Conservation (phyloP, 2,329 filamentous ascomycete species). For the Diaporthe velutina region DNA sequence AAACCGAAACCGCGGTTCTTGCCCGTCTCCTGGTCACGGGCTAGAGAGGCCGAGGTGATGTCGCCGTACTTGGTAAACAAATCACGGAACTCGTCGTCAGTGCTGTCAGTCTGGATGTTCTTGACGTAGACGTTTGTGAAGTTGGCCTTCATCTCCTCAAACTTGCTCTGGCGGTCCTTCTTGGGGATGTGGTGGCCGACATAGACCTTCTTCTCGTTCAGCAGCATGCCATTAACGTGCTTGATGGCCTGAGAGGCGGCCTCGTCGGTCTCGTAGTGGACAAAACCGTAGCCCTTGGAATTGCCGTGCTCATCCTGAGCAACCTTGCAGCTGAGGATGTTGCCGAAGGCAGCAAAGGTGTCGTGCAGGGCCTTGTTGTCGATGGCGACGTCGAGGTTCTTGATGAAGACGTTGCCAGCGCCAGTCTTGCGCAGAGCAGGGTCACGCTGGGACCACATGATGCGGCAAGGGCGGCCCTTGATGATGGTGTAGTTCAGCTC, state of each 20-base stretch:
- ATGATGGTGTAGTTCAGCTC: slow-evolving; percentile 99
- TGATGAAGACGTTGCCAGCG: slow-evolving; percentile 99
- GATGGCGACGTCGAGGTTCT: slow-evolving; percentile 98
- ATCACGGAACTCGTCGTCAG: slow-evolving; percentile 93
- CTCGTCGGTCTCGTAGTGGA: slow-evolving; percentile 99
- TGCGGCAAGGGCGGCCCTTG: slow-evolving; percentile 98
- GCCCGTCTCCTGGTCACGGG: slow-evolving; percentile 84
- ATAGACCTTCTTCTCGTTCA: slow-evolving; percentile 99
- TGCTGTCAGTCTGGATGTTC: slow-evolving; percentile 89
- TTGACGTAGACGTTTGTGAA: slow-evolving; percentile 99
- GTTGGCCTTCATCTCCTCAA: slow-evolving; percentile 99
- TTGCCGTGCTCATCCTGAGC: slow-evolving; percentile 96
- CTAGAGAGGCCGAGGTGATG: slow-evolving; percentile 95
- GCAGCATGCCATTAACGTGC: slow-evolving; percentile 98
- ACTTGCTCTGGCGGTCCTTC: slow-evolving; percentile 99
- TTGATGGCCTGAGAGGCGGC: slow-evolving; percentile 97
- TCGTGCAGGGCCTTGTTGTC: slow-evolving; percentile 99
- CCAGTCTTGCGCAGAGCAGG: slow-evolving; percentile 99
- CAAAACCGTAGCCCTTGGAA: slow-evolving; percentile 99
- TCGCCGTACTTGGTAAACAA: slow-evolving; percentile 94
- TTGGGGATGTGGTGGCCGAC: slow-evolving; percentile 99
- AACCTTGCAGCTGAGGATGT: slow-evolving; percentile 99
- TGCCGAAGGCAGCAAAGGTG: slow-evolving; percentile 98
- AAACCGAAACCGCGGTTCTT: slow-evolving; percentile 97
- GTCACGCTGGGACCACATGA: slow-evolving; percentile 99